Evolutionary conservation across 1,284 basidiomycete species (phyloP).

Genomic region (Sanghuangporus weigelae): DNA sequence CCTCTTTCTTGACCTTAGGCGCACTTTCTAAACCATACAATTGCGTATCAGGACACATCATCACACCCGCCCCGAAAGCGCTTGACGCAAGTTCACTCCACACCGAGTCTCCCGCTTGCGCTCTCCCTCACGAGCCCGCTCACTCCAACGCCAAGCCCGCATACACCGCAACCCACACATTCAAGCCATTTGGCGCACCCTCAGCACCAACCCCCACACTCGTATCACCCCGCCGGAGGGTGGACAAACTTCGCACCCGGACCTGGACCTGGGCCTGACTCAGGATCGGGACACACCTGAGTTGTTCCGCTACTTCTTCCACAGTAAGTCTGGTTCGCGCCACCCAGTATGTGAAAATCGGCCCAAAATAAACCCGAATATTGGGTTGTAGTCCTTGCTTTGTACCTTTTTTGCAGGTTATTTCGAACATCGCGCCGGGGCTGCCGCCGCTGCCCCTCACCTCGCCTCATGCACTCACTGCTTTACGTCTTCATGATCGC

Average conservation of each 20-base stretch:
- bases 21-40: neutral
- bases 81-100: slow-evolving; percentile 4
- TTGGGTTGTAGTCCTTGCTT: no score
- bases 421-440: no score
- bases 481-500: no score
- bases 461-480: no score
- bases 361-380: no score
- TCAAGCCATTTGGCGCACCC: neutral
- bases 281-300: neutral
- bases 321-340: neutral
- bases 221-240: neutral
- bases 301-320: neutral
- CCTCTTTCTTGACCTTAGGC: neutral
- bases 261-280: neutral
- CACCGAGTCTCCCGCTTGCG: neutral
- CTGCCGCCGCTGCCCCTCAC: no score
- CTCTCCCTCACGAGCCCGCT: neutral
- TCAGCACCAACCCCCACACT: neutral
- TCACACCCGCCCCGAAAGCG: slow-evolving; percentile 12
- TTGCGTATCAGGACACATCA: neutral
- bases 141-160: neutral
- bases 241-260: neutral
- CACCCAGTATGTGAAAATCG: neutral
- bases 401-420: no score
- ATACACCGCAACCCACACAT: neutral